phyloP scores from a whole-genome alignment of 345 rosid species.

The Bruguiera sexangula region DNA sequence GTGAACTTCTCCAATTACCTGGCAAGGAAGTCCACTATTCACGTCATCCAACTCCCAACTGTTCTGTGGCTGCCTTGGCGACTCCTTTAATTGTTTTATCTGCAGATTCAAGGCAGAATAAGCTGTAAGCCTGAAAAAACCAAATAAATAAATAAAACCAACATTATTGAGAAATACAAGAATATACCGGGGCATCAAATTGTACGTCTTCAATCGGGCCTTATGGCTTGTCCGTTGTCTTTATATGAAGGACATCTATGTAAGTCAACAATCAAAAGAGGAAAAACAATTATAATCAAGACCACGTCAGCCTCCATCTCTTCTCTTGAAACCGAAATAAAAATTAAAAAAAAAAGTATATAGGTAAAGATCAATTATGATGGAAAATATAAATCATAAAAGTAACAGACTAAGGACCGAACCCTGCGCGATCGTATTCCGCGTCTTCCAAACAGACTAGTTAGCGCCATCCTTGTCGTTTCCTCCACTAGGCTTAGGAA shows the following conservation, averaged over 20 bases:
- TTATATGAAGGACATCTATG: conserved; percentile 75
- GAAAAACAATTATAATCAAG: conserved; percentile 11
- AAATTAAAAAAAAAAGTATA: no score
- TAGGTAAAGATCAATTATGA: no score
- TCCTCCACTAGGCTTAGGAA: no score
- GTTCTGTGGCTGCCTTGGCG: conserved; percentile 70
- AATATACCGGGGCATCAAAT: conserved; percentile 39
- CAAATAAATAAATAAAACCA: background rate
- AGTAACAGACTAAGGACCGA: no score
- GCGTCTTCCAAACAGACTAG: no score
- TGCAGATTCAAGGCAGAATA: conserved; percentile 26
- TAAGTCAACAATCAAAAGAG: conserved; percentile 53
- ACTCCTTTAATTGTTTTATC: conserved; percentile 64
- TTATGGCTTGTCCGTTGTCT: conserved; percentile 69
- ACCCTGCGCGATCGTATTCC: no score
- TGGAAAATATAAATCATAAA: no score
- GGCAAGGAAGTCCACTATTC: conserved; percentile 91
- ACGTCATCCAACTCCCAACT: conserved; percentile 97
- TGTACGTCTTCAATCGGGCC: conserved; percentile 66
- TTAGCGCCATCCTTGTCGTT: no score
- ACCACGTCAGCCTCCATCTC: background rate
- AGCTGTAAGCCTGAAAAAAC: background rate
- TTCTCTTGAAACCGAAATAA: no score
- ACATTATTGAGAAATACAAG: no score
- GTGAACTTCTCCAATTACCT: conserved; percentile 36